These are phyloP conservation scores for Pythium myriotylum DNA, from an alignment of 352 stramenopile species.

Conservation along the genomic window DNA sequence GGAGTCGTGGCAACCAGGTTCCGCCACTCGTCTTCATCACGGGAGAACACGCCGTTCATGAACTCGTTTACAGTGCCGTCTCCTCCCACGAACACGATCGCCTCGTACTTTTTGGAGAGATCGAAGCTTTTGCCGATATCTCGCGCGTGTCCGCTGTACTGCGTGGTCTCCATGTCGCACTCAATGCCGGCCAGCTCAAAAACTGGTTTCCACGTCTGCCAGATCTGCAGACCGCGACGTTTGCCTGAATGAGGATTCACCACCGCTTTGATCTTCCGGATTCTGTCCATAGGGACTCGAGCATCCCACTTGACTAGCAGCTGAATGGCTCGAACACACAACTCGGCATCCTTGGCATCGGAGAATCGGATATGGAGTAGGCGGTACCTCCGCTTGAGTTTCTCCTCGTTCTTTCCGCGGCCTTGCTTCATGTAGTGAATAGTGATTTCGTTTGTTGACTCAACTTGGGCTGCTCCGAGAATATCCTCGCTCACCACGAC, in stretches of 20 bases:
- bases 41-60: slow-evolving; percentile 79
- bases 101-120: slow-evolving; percentile 65
- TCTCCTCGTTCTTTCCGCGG: slow-evolving; percentile 50
- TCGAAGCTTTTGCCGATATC: slow-evolving; percentile 70
- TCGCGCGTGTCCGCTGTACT: slow-evolving; percentile 71
- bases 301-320: slow-evolving; percentile 71
- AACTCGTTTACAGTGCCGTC: slow-evolving; percentile 87
- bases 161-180: slow-evolving; percentile 77
- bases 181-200: slow-evolving; percentile 67
- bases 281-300: slow-evolving; percentile 52
- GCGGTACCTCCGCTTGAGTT: slow-evolving; percentile 58
- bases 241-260: slow-evolving; percentile 77
- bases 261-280: slow-evolving; percentile 71
- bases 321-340: slow-evolving; percentile 50
- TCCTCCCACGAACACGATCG: slow-evolving; percentile 76
- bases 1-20: slow-evolving; percentile 72
- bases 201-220: slow-evolving; percentile 56
- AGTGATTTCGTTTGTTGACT: slow-evolving; percentile 36
- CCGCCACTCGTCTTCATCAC: slow-evolving; percentile 72
- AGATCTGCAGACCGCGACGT: slow-evolving; percentile 63
- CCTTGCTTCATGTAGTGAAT: slow-evolving; percentile 74
- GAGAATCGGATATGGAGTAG: slow-evolving; percentile 43
- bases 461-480: slow-evolving; percentile 31
- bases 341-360: slow-evolving; percentile 28
- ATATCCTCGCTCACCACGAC: slow-evolving; percentile 60